Base-by-base conservation (phyloP, 805 yeast species). In the Millerozyma acaciae region DNA sequence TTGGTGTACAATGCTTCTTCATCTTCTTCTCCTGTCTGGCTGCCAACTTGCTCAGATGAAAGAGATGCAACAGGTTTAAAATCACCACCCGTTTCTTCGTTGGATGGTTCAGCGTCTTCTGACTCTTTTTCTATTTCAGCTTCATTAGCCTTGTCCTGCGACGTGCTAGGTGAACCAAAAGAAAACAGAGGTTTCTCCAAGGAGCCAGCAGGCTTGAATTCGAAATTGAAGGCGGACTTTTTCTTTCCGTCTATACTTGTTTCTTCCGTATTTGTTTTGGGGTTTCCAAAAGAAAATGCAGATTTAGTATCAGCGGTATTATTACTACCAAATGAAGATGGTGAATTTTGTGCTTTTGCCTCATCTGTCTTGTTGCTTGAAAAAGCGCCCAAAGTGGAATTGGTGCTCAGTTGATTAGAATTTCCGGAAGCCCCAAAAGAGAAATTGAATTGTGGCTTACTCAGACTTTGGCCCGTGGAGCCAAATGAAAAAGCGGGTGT, bases 11-110 rank as follows among this genome's bases (percentile, higher is more conserved):
- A 48, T 1, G 70, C 53, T 2, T 68, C 76, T 60, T 90, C 97
- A 34, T 76, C 72, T 59, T 88, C 96, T 60, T 90, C 97, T 13
- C 96, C 97, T 6, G 90, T 84, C 45, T 72, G 66, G 15, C 37
- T 39, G 5, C 73, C 75, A 8, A 78, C 67, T 34, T 79, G 68
- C 30, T 76, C 72, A 14, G 65, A 60, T 1, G 52, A 38, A 26
- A 62, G 41, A 24, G 50, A 36, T 2, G 57, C 67, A 27, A 63
- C 53, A 2, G 69, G 66, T 16, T 47, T 39, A 28, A 58, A 76
- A 43, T 76, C 67, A 1, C 69, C 76, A 26, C 67, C 69, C 4
- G 68, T 70, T 37, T 68, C 72, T 28, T 62, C 75, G 24, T 67
- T 70, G 10, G 32, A 28, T 4, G 32, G 32, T 5, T 28, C 18